phyloP scores from a whole-genome alignment of 345 rosid species.

The Psidium friedrichsthalianum region DNA sequence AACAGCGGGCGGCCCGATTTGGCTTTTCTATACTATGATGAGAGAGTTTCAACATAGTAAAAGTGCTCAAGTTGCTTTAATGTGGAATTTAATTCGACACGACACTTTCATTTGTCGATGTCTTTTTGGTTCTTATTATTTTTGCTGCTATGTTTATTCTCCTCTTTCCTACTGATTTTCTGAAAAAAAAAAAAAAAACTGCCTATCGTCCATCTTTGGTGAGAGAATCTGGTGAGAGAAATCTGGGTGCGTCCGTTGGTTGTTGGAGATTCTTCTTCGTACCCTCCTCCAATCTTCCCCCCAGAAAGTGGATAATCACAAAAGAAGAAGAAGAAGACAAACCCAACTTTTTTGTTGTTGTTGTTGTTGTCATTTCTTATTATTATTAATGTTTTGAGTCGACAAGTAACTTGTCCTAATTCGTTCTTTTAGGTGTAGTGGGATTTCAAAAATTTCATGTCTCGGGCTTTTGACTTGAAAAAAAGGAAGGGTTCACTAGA shows the following conservation, averaged over 20 bases:
- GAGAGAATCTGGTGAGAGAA: neutral
- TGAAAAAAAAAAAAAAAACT: too few relatives aligned
- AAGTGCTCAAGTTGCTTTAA: neutral
- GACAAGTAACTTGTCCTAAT: neutral
- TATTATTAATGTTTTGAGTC: neutral
- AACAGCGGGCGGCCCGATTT: neutral
- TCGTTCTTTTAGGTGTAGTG: neutral
- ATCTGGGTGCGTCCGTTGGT: neutral
- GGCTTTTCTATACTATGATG: neutral
- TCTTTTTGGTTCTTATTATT: neutral
- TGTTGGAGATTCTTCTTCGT: constrained; percentile 4
- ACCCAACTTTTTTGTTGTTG: neutral
- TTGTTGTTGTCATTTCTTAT: neutral
- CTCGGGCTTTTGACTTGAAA: too few relatives aligned
- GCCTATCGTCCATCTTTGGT: neutral
- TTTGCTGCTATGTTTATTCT: neutral
- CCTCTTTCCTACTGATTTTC: neutral
- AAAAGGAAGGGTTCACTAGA: neutral
- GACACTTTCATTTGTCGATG: neutral
- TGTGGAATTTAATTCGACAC: neutral
- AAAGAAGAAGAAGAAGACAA: neutral
- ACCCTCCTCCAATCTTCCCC: neutral
- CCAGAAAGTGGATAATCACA: neutral
- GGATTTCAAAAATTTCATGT: neutral
- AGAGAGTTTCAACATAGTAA: neutral